Evolutionary conservation across 768 basidiomycete species (phyloP), one percentile per base, ranked within the genome.

Genomic region (Boletus patriciae): DNA sequence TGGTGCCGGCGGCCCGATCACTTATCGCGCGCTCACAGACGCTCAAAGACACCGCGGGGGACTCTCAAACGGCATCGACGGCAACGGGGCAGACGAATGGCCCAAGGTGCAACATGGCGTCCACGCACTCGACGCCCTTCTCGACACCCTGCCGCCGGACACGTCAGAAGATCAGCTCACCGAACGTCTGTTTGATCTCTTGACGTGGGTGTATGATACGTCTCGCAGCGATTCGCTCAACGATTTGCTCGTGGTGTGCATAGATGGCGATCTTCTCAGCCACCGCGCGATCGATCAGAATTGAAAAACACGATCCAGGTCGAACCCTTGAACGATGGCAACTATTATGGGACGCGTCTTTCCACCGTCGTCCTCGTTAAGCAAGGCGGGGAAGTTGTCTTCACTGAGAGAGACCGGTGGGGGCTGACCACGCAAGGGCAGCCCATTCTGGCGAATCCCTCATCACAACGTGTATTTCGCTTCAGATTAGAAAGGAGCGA

Each of bases 41-140:
- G 68, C 72, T 15, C 84, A 90, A 62, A 69, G 78, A 50, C 65
- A 64, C 41, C 79, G 77, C 59, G 84, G 85, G 3, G 87, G 82
- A 2, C 70, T 93, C 41, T 91, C 92, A 34, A 92, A 92, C 64
- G 90, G 89, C 15, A 71, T 89, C 46, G 88, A 90, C 65, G 82
- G 81, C n/a, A 57, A 69, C 51, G 84, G 79, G 36, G 84, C 78
- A 40, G 74, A 78, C 52, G 75, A 77, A 7, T 93, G 90, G 91
- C 86, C 86, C 25, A 94, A 93, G 74, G 82, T 93, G 7, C 70
- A 76, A 50, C 78, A 81, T 58, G 92, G 88, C 37, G 74, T 74
- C 29, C 66, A 68, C 33, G 72, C 76, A 11, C 75, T 93, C 54
- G 66, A 72, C 45, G 70, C 67, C 29, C 63, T 84, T 41, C 69